Evolutionary conservation across 2,329 filamentous ascomycete species (phyloP).

Genomic region (Pseudogymnoascus sp.): DNA sequence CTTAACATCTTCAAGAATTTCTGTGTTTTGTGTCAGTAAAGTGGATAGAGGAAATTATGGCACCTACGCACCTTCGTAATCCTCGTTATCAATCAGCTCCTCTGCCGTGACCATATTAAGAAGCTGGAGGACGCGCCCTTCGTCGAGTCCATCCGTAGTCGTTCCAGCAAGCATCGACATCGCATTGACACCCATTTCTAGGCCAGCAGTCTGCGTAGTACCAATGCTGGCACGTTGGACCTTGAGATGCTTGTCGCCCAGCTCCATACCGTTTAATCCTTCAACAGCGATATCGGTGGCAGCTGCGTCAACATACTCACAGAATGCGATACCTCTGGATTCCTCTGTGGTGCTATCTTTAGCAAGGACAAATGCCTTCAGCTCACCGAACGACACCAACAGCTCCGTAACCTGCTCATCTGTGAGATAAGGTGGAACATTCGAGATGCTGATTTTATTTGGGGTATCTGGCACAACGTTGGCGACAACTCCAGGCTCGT

Average conservation of each 20-base stretch:
- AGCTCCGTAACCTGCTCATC: conserved; percentile 92
- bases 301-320: conserved; percentile 76
- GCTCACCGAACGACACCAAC: conserved; percentile 81
- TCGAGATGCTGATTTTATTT: conserved; percentile 90
- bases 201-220: conserved; percentile 81
- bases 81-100: conserved; percentile 86
- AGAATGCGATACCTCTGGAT: conserved; percentile 90
- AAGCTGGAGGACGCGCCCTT: conserved; percentile 79
- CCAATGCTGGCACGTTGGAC: conserved; percentile 88
- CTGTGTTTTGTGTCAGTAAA: conserved; percentile 46
- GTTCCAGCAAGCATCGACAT: conserved; percentile 97
- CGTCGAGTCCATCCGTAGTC: conserved; percentile 69
- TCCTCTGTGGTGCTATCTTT: conserved; percentile 82
- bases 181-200: conserved; percentile 94
- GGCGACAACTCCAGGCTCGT: conserved; percentile 71
- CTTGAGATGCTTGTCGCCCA: conserved; percentile 79
- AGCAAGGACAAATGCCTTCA: conserved; percentile 86
- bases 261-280: conserved; percentile 85
- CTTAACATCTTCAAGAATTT: conserved; percentile 91
- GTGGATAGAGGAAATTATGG: conserved; percentile 13
- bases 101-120: conserved; percentile 98
- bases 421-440: conserved; percentile 79
- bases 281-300: conserved; percentile 82
- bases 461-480: conserved; percentile 82
- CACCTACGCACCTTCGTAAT: conserved; percentile 72